A percentile compares a stretch with the other conserved stretches of the same genome.
These are phyloP conservation scores for Apiosordaria backusii DNA, from an alignment of 495 filamentous ascomycete species.

Conservation along the genomic window DNA sequence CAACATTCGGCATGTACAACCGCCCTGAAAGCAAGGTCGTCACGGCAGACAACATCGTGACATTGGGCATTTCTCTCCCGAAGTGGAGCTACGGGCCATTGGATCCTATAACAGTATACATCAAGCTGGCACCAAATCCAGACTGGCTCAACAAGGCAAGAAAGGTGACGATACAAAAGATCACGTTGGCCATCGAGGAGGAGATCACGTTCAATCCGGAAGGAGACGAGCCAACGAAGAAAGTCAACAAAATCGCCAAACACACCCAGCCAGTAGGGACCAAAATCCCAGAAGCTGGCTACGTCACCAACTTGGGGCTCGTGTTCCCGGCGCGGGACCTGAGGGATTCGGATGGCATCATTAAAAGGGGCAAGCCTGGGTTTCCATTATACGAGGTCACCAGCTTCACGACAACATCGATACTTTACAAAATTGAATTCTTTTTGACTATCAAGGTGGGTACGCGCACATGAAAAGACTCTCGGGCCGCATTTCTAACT, in stretches of 20 bases:
- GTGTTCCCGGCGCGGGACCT: conserved; percentile 90
- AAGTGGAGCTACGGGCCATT: conserved; percentile 95
- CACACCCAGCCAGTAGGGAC: conserved; percentile 76
- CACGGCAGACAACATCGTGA: conserved; percentile 86
- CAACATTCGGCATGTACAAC: conserved; percentile 99
- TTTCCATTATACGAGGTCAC: conserved; percentile 87
- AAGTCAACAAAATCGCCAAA: conserved; percentile 79
- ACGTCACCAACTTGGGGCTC: conserved; percentile 83
- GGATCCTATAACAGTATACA: conserved; percentile 92
- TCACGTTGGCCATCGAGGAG: conserved; percentile 92
- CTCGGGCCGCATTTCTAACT: background rate
- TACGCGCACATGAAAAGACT: conserved; percentile 4
- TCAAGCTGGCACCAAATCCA: conserved; percentile 86
- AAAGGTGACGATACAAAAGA: conserved; percentile 89
- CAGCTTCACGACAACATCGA: conserved; percentile 91
- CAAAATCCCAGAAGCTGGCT: conserved; percentile 82
- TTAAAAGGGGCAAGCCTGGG: conserved; percentile 76
- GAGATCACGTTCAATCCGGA: conserved; percentile 97
- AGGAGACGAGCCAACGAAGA: conserved; percentile 92
- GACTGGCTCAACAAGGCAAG: conserved; percentile 87
- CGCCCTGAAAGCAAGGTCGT: conserved; percentile 82
- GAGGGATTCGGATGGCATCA: conserved; percentile 80
- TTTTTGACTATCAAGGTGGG: conserved; percentile 88
- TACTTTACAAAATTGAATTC: conserved; percentile 97
- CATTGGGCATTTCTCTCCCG: conserved; percentile 82